Percentiles rank a stretch among this genome's conserved stretches.
Conservation (phyloP, 164 flowering plant species). For the grape (Vitis vinifera) region ASM3070453v1 NC_081813.1:1708001-1708500, state of each 20-base stretch:
- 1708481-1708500: conserved; percentile 6
- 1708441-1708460: conserved; percentile 30
- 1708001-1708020: no score
- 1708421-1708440: conserved; percentile 32
- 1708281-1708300: background rate
- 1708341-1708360: conserved; percentile 23
- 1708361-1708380: conserved; percentile 34
- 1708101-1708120: no score
- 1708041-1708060: no score
- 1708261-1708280: background rate
- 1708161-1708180: conserved; percentile 24
- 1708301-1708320: no score
- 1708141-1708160: conserved; percentile 25
- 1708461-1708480: conserved; percentile 33
- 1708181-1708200: background rate
- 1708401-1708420: conserved; percentile 27
- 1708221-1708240: background rate
- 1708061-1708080: no score
- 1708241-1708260: no score
- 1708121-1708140: conserved; percentile 20
- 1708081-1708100: no score
- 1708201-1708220: background rate
- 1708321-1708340: background rate
- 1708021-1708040: no score
- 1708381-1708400: conserved; percentile 33